These are phyloP conservation scores for Colletotrichum sublineola DNA, from an alignment of 2,329 filamentous ascomycete genomes.

Conservation along the genomic window DNA sequence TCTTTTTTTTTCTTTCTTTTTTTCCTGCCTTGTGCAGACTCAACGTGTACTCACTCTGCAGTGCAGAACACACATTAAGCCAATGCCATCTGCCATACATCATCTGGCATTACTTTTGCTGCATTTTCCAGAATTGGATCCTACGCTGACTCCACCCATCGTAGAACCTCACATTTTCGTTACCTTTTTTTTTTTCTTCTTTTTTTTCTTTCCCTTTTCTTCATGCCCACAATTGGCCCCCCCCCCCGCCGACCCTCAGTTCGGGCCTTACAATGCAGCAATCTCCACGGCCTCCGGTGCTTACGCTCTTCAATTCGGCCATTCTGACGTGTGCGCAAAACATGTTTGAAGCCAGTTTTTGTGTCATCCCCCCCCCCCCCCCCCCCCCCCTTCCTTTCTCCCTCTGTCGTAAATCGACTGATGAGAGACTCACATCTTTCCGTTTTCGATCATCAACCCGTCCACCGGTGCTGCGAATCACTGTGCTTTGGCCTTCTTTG, in stretches of 20 bases:
- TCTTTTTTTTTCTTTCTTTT: not conserved
- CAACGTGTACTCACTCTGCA: too few relatives aligned
- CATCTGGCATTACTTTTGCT: not conserved
- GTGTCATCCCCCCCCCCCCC: not conserved
- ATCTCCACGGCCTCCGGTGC: not conserved
- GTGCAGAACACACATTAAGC: not conserved
- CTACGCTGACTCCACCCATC: not conserved
- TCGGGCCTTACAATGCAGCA: not conserved
- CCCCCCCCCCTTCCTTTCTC: not conserved
- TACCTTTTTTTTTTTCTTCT: not conserved
- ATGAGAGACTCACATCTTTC: not conserved
- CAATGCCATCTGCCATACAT: not conserved
- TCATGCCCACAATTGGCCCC: not conserved
- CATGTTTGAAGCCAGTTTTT: not conserved
- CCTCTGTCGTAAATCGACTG: not conserved
- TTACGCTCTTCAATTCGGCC: not conserved
- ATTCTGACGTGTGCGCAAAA: not conserved
- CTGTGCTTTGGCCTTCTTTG: constrained; percentile 25
- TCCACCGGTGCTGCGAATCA: constrained; percentile 3
- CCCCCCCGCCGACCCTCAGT: not conserved
- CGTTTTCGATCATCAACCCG: not conserved
- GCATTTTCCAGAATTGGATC: not conserved
- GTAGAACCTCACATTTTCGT: not conserved
- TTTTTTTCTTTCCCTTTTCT: not conserved
- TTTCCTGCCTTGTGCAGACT: constrained; percentile 7